These are phyloP conservation scores for Lentinula edodes DNA, from an alignment of 768 basidiomycete genomes.

Conservation along the genomic window DNA sequence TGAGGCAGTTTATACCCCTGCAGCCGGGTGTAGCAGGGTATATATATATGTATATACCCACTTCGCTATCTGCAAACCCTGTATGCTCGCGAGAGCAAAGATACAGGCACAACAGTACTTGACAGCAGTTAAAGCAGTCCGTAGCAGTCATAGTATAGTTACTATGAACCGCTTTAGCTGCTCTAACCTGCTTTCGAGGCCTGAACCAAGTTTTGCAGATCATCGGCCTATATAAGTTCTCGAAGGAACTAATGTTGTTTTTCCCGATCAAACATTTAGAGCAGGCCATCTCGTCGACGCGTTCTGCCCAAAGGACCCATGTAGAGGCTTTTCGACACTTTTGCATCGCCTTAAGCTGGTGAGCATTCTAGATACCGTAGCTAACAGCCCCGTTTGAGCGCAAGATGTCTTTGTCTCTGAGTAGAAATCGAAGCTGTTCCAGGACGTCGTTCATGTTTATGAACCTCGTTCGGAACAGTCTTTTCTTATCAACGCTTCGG, in stretches of 20 bases:
- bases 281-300: conserved; percentile 49
- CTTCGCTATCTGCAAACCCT: no score
- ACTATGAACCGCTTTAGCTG: background rate
- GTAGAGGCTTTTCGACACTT: conserved; percentile 27
- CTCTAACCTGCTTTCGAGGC: background rate
- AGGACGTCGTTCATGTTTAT: conserved; percentile 36
- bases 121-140: no score
- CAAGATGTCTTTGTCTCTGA: background rate
- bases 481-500: conserved; percentile 43
- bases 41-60: no score
- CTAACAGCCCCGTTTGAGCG: background rate
- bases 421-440: conserved; percentile 27
- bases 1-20: no score
- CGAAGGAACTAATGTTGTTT: no score
- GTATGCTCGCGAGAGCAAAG: no score
- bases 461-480: conserved; percentile 44
- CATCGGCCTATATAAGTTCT: no score
- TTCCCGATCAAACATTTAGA: conserved; percentile 17
- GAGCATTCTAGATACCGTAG: background rate
- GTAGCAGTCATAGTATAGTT: conserved; percentile 6
- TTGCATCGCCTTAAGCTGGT: conserved; percentile 35
- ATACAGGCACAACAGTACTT: no score
- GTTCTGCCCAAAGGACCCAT: conserved; percentile 29
- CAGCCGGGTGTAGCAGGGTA: no score
- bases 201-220: background rate